Conservation (phyloP, 805 yeast species). For the Kluyveromyces starmeri region DNA sequence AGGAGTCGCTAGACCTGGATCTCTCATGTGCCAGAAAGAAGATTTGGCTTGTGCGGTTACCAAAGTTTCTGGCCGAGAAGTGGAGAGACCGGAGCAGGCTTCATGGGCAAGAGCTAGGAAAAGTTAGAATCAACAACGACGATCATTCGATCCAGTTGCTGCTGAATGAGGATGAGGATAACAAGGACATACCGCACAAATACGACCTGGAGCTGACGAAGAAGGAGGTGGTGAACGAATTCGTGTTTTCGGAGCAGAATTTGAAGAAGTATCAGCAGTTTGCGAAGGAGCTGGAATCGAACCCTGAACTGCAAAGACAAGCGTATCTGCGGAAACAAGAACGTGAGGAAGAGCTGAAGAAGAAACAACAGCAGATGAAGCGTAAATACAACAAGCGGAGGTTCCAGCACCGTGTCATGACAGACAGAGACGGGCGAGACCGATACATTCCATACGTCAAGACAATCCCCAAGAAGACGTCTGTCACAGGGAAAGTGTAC, state of each 20-base stretch:
- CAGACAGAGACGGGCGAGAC: conserved; percentile 33
- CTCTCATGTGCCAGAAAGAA: conserved; percentile 53
- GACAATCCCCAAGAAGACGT: conserved; percentile 82
- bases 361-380: conserved; percentile 32
- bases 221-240: conserved; percentile 75
- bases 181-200: conserved; percentile 64
- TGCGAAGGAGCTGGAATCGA: conserved; percentile 29
- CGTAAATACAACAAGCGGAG: conserved; percentile 29
- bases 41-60: conserved; percentile 88
- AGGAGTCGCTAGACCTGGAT: conserved; percentile 75
- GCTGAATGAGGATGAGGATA: conserved; percentile 38
- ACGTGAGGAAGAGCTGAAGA: conserved; percentile 29
- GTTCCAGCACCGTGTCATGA: conserved; percentile 30
- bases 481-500: conserved; percentile 75
- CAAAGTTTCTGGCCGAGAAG: conserved; percentile 72
- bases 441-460: conserved; percentile 71
- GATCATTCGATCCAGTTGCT: conserved; percentile 44
- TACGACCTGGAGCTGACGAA: conserved; percentile 75
- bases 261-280: conserved; percentile 43
- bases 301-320: conserved; percentile 31
- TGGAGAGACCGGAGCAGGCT: conserved; percentile 61
- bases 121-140: conserved; percentile 61
- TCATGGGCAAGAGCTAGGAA: conserved; percentile 72
- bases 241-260: conserved; percentile 80
- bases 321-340: conserved; percentile 27